These are phyloP conservation scores for Cladosporium sp. DNA, from an alignment of 2,329 filamentous ascomycete genomes.

Conservation along the genomic window DNA sequence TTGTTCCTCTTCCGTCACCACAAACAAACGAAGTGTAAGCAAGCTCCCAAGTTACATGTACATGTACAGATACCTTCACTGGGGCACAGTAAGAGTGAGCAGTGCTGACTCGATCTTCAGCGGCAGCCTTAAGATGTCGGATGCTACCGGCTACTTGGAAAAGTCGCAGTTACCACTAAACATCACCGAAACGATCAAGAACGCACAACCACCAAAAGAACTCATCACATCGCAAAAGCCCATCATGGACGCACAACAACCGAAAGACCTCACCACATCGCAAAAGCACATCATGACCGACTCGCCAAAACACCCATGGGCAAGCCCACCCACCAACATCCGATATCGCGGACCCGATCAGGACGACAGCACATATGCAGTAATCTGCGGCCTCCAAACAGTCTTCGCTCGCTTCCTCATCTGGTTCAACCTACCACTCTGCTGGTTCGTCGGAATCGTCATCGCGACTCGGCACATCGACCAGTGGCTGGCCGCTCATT, in stretches of 20 bases:
- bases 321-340: neutral
- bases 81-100: neutral
- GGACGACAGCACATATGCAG: slow-evolving; percentile 11
- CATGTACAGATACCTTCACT: neutral
- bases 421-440: slow-evolving; percentile 15
- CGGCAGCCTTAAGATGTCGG: neutral
- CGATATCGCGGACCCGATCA: neutral
- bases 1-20: neutral
- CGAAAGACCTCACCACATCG: neutral
- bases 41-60: neutral
- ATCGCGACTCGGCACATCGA: slow-evolving; percentile 7
- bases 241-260: neutral
- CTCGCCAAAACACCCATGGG: neutral
- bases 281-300: neutral
- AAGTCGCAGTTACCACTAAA: neutral
- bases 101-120: neutral
- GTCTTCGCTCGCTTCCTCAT: slow-evolving; percentile 14
- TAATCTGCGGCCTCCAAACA: slow-evolving; percentile 6
- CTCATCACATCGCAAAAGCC: neutral
- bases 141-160: neutral
- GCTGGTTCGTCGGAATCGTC: slow-evolving; percentile 11
- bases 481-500: neutral
- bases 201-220: neutral
- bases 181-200: neutral
- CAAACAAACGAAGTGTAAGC: neutral